Evolutionary conservation across 441 rosid genomes (phyloP), one percentile per base, ranked within the genome.

Genomic region (Pelargonium australe): DNA sequence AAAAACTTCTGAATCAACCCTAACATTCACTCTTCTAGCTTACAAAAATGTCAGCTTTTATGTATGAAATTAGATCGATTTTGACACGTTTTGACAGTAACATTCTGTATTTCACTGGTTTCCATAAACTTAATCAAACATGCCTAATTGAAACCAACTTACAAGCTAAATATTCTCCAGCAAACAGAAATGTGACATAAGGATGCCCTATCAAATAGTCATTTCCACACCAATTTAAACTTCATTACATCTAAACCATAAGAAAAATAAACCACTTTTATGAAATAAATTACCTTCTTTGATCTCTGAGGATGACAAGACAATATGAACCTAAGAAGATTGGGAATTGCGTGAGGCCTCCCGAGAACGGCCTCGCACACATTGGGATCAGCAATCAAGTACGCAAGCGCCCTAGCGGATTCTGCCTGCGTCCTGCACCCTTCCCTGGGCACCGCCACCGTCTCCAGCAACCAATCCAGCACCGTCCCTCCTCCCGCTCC

Each of bases 401-500:
- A 95, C 3, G 97, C 95, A 57, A 95, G 82, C n/a, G 99, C 96
- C 83, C 99, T 83, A 0, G 96, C 97, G 0, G 95, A 86, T 81
- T 95, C 99, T 1, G 91, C 97, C 85, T 91, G 99, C 5, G 91
- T 86, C 69, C 87, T 91, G 64, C 75, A 68, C 45, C 85, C 90
- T 34, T 86, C 95, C 1, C 78, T 67, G 2, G 85, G 79, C 1
- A 78, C 61, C 0, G 92, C 87, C 63, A 89, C 95, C 53, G 94
- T 87, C 81, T 91, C 95, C 72, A 94, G 82, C 80, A 91, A 76
- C 97, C 97, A 91, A 79, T 91, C 99, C 53, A 91, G 92, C 64
- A 94, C 97, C 68, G 83, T 85, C 40, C 99, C 99, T 4, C 88
- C 80, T 4, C 96, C 96, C 1, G 97, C 97, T 17, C 82, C 87